Evolutionary conservation across 176 grass and related monocot species (phyloP), one percentile per base, ranked within the genome.

Genomic region (Otatea glauca): DNA sequence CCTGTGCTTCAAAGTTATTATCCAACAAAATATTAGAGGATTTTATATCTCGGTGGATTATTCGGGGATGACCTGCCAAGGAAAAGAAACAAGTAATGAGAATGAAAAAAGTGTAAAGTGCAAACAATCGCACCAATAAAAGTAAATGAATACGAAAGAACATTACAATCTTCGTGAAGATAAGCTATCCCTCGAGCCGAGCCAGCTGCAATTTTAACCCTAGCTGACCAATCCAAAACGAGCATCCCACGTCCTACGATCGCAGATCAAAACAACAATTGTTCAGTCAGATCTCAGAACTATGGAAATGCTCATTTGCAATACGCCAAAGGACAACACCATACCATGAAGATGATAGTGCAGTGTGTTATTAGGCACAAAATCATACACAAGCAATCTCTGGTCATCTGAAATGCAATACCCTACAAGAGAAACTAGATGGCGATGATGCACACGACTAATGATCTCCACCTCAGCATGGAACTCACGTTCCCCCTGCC

Each of bases 31-130:
- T 96, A 75, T 99, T 99, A 21, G 96, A 99, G 45, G 96, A 99
- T 84, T 99, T 99, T 72, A 99, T 99, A 81, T 99, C 96, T 82
- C 96, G 88, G 23, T 96, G 96, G 73, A 99, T 99, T 86, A 99
- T 99, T 63, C 93, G 78, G 27, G 96, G 93, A 85, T 99, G 86
- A 65, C 93, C 96, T 99, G 68, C 61, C 73, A 65, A 74, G n/a
- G 27, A 53, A 80, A 86, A 82, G 29, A 82, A 62, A 24, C 39
- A 70, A 23, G 48, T 37, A 50, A 69, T 80, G 67, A 88, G 49
- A 68, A 38, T 12, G 59, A 70, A 10, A 34, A 0, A 38, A 44
- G 49, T 23, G 41, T 6, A 85, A 87, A 62, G 23, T 62, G 4
- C 13, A 27, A 62, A 68, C 65, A 20, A 64, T 87, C 32, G 55